Base-by-base conservation (phyloP, 192 early-diverging fungal genomes). In the Phycomyces nitens region DNA sequence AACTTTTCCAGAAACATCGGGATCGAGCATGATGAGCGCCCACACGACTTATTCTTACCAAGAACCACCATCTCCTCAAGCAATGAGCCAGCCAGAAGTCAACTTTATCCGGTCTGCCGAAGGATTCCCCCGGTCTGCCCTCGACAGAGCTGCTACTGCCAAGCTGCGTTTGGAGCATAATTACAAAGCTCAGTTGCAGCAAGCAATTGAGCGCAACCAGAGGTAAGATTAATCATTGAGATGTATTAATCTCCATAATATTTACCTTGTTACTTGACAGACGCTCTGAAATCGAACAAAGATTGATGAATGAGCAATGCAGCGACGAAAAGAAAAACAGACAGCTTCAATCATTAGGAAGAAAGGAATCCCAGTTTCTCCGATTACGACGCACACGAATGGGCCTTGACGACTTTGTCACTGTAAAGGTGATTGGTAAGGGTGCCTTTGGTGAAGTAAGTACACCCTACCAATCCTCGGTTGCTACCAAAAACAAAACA, bases 401-500 rank as follows among this genome's bases (percentile, higher is more conserved):
- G 47, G 90, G 93, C 20, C 83, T 95, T 5, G 86, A 87, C 42
- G 97, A 99, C 77, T 99, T 99, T 75, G 71, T 80, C 26, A 99
- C 98, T 16, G 84, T 99, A 65, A 92, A 95, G 77, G 96, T 99
- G 14, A 99, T 99, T 74, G 98, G 98, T 0, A 94, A 94, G 51
- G 98, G 98, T 38, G 98, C 96, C 2, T 99, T 97, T 82, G 98
- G 98, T 53, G 98, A 99, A 71, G 89, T 87, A 68, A 29, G 58
- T 34, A 43, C n/a, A n/a, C n/a, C n/a, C n/a, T n/a, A n/a, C n/a
- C n/a, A n/a, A n/a, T n/a, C n/a, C n/a, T n/a, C n/a, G n/a, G n/a
- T n/a, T n/a, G n/a, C n/a, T n/a, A n/a, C n/a, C n/a, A n/a, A n/a
- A n/a, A n/a, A n/a, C n/a, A n/a, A n/a, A n/a, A n/a, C n/a, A n/a